Evolutionary conservation across 108 stramenopile genomes (phyloP).

Genomic region (Chaetoceros muelleri): DNA sequence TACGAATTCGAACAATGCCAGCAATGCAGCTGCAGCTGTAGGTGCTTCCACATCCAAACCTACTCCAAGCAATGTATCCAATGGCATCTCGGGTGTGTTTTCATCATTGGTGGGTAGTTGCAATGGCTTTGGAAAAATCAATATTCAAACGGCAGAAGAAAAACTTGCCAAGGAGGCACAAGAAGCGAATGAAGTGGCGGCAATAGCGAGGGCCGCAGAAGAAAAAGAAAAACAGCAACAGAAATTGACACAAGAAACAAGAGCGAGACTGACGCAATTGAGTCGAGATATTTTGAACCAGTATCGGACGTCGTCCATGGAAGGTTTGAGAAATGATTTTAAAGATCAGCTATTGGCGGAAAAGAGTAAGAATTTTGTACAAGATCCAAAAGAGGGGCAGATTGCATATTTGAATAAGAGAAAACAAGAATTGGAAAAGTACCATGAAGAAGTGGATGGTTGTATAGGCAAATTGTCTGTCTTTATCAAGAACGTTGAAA

Average conservation of each 20-base stretch:
- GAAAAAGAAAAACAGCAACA: constrained; percentile 23
- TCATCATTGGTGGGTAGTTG: neutral
- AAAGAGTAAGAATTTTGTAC: neutral
- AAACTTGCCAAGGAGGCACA: constrained; percentile 33
- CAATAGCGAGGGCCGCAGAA: constrained; percentile 28
- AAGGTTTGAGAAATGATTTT: neutral
- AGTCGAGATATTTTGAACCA: neutral
- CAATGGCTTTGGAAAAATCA: neutral
- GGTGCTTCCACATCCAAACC: neutral
- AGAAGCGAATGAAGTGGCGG: constrained; percentile 39
- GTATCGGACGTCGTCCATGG: neutral
- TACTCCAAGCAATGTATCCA: neutral
- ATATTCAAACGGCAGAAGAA: neutral
- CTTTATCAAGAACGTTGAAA: constrained; percentile 31
- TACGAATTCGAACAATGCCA: too few relatives aligned
- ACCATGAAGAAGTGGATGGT: constrained; percentile 29
- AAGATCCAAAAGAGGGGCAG: constrained; percentile 8
- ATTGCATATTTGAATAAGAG: constrained; percentile 29
- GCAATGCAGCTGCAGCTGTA: constrained; percentile 8
- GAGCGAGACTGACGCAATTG: constrained; percentile 5
- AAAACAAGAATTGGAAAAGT: constrained; percentile 25
- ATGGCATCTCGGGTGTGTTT: neutral
- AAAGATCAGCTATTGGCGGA: neutral
- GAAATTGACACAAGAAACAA: constrained; percentile 6
- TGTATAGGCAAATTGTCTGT: constrained; percentile 32